Percentiles rank a stretch among this genome's conserved stretches.
phyloP scores from a whole-genome alignment of 495 filamentous ascomycete genomes.

The Xylona heveae region DNA sequence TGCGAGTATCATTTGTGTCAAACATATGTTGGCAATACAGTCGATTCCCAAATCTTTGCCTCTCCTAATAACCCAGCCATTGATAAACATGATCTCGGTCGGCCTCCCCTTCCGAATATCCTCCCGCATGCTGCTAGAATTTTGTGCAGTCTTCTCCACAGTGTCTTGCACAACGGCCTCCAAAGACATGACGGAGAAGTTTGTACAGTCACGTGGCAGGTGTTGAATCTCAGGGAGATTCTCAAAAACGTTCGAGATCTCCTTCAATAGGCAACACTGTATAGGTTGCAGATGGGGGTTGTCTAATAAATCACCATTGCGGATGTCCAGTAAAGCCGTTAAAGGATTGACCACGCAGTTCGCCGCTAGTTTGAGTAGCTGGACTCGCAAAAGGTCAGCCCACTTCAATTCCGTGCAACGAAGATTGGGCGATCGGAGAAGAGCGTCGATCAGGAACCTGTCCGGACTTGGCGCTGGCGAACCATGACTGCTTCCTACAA shows the following conservation, averaged over 20 bases:
- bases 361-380: conserved; percentile 63
- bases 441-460: conserved; percentile 16
- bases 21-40: conserved; percentile 44
- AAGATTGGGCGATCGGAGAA: conserved; percentile 17
- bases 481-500: no score
- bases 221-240: conserved; percentile 44
- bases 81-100: conserved; percentile 70
- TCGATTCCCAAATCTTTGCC: conserved; percentile 46
- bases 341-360: conserved; percentile 69
- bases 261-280: conserved; percentile 40
- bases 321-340: conserved; percentile 46
- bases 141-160: conserved; percentile 37
- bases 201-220: conserved; percentile 30
- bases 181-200: conserved; percentile 33
- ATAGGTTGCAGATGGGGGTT: conserved; percentile 31
- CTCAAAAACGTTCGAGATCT: conserved; percentile 40
- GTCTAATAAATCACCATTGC: conserved; percentile 52
- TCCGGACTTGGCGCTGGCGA: conserved; percentile 9
- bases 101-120: conserved; percentile 38
- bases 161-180: conserved; percentile 32
- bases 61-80: conserved; percentile 57
- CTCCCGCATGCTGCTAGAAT: conserved; percentile 63
- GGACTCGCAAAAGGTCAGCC: conserved; percentile 30
- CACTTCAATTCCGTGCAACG: conserved; percentile 20
- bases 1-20: conserved; percentile 36